A percentile compares a stretch with the other conserved stretches of the same genome.
phyloP scores from a whole-genome alignment of 345 rosid species.

The Orychophragmus violaceus region DNA sequence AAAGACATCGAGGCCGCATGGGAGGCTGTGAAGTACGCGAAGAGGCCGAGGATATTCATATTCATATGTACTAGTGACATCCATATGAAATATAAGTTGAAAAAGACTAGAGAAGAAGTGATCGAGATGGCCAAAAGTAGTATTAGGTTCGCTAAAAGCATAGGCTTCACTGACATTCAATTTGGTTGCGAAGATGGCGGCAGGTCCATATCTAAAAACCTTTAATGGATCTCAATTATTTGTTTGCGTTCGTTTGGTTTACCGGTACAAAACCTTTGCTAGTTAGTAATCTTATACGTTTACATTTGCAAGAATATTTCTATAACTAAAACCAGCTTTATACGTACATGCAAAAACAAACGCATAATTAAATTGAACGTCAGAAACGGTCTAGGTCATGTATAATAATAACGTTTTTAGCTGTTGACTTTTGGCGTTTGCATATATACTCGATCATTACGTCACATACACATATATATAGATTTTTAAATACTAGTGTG shows the following conservation, averaged over 20 bases:
- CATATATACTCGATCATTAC: neutral
- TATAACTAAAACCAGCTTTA: neutral
- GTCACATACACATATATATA: neutral
- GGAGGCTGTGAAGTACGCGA: conserved; percentile 86
- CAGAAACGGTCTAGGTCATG: neutral
- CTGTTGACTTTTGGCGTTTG: neutral
- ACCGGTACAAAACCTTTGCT: neutral
- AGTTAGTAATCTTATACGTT: neutral
- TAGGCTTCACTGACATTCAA: conserved; percentile 75
- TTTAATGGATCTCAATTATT: neutral
- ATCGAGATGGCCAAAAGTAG: conserved; percentile 57
- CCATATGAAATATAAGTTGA: conserved; percentile 75
- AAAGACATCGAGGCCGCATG: conserved; percentile 60
- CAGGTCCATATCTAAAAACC: conserved; percentile 36
- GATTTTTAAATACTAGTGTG: neutral
- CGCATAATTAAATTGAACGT: neutral
- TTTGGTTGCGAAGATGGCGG: conserved; percentile 92
- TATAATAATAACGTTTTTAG: neutral
- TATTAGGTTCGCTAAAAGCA: conserved; percentile 55
- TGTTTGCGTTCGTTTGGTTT: neutral
- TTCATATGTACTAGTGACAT: conserved; percentile 82
- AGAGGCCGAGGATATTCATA: conserved; percentile 62
- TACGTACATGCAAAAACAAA: neutral
- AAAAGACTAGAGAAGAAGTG: conserved; percentile 66
- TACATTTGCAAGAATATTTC: neutral